Evolutionary conservation across 352 stramenopile genomes (phyloP), one percentile per base, ranked within the genome.

Genomic region (Detonula confervacea): DNA sequence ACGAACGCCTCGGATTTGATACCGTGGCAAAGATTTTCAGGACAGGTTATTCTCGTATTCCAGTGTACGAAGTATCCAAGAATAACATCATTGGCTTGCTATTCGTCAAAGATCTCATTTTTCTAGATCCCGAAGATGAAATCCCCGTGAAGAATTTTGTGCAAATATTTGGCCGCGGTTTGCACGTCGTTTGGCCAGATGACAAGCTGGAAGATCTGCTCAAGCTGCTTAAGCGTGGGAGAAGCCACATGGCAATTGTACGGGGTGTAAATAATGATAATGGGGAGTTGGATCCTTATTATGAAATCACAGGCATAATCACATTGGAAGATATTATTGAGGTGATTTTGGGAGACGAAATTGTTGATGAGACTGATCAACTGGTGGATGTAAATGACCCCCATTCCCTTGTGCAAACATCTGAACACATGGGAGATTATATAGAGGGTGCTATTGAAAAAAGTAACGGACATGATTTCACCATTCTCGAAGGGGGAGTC

Each of bases 311-410:
- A 51, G 97, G 97, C 1, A 93, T 99, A 25, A 96, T 99, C 35
- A 99, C 97, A 2, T 82, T 99, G 27, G 96, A 99, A 84, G 97
- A 99, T 84, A 98, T 99, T 56, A 96, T 99, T 49, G 96, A 99
- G 79, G 95, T 98, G 68, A 99, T 99, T 73, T 84, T 99, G 35
- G 95, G 95, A 25, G 95, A 97, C 77, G 96, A 98, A 79, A 98
- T 99, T 73, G 90, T 95, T 1, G 96, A 98, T 73, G 97, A 98
- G 80, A 98, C 94, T 18, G 95, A 98, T 81, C 85, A 83, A n/a
- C 92, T 87, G 59, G 84, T 90, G 3, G 90, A 94, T 72, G 84
- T 83, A 8, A 83, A 84, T 52, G 80, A 92, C 51, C 61, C 77
- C 25, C 77, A 77, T 68, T 93, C 29, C 60, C 76, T 18, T 66